These are phyloP conservation scores for Adansonia rubrostipa DNA, from an alignment of 441 rosid species.

Conservation along the genomic window DNA sequence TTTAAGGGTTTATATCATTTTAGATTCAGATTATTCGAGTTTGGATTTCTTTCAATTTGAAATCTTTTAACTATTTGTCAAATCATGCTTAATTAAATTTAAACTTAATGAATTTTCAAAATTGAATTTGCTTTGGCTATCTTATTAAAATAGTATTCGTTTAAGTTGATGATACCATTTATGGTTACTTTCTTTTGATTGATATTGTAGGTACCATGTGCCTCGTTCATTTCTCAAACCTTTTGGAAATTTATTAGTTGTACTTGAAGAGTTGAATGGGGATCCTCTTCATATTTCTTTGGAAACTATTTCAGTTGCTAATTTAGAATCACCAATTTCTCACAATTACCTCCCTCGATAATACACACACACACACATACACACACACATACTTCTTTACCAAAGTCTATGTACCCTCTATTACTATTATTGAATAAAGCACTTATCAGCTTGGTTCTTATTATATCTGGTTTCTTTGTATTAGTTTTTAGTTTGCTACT, in stretches of 20 bases:
- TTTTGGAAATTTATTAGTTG: conserved; percentile 50
- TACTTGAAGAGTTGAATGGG: conserved; percentile 71
- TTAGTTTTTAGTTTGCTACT: too few species aligned
- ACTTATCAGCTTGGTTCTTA: background rate
- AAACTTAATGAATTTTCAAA: too few species aligned
- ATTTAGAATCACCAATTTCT: background rate
- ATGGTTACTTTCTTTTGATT: background rate
- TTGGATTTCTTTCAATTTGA: too few species aligned
- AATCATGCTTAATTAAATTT: too few species aligned
- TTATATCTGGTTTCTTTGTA: too few species aligned
- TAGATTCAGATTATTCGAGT: too few species aligned
- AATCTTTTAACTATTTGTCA: too few species aligned
- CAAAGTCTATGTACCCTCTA: background rate
- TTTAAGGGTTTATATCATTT: too few species aligned
- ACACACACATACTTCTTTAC: background rate
- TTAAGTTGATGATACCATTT: background rate
- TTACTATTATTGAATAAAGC: background rate
- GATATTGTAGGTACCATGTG: conserved; percentile 59
- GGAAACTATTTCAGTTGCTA: conserved; percentile 49
- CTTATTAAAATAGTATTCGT: too few species aligned
- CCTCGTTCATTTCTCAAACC: conserved; percentile 63
- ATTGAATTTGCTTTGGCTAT: too few species aligned
- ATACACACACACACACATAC: background rate
- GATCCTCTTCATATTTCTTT: conserved; percentile 63
- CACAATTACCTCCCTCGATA: conserved; percentile 27